Evolutionary conservation across 371 early-diverging fungal genomes (phyloP).

Genomic region (Parasitella parasitica): DNA sequence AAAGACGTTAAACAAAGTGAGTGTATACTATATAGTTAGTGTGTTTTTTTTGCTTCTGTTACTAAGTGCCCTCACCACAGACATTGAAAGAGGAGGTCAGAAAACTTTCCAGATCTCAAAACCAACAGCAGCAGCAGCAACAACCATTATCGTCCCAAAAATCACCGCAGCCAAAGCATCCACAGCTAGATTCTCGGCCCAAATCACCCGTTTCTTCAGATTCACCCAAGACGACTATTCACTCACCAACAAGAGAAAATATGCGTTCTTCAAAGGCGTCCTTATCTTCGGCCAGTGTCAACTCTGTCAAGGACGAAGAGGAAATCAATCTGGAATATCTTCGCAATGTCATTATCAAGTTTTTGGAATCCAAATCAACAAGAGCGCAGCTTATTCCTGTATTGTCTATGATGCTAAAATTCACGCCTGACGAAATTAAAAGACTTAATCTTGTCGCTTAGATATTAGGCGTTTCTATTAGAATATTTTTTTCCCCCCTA

Average conservation of each 20-base stretch:
- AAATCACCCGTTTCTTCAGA: conserved; percentile 25
- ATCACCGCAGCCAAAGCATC: conserved; percentile 11
- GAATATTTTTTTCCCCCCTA: too few relatives aligned
- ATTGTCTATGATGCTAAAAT: conserved; percentile 74
- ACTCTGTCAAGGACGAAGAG: conserved; percentile 37
- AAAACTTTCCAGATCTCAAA: conserved; percentile 38
- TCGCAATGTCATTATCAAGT: conserved; percentile 80
- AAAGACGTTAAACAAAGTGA: conserved; percentile 65
- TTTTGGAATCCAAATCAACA: conserved; percentile 78
- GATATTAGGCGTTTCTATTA: too few relatives aligned
- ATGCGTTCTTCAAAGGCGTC: conserved; percentile 18
- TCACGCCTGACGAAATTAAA: conserved; percentile 78
- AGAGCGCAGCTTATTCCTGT: conserved; percentile 81
- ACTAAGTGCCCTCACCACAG: too few relatives aligned
- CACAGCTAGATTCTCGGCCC: neutral
- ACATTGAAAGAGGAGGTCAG: conserved; percentile 71
- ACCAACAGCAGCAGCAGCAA: conserved; percentile 13
- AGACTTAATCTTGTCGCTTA: conserved; percentile 50
- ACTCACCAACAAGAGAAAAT: neutral
- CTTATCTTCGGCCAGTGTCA: conserved; percentile 6
- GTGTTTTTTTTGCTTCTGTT: neutral
- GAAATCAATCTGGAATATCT: conserved; percentile 83
- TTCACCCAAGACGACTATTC: neutral
- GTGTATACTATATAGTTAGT: neutral
- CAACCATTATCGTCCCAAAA: conserved; percentile 5